phyloP scores from a whole-genome alignment of 257 asterid genomes.

The Capsicum baccatum region DNA sequence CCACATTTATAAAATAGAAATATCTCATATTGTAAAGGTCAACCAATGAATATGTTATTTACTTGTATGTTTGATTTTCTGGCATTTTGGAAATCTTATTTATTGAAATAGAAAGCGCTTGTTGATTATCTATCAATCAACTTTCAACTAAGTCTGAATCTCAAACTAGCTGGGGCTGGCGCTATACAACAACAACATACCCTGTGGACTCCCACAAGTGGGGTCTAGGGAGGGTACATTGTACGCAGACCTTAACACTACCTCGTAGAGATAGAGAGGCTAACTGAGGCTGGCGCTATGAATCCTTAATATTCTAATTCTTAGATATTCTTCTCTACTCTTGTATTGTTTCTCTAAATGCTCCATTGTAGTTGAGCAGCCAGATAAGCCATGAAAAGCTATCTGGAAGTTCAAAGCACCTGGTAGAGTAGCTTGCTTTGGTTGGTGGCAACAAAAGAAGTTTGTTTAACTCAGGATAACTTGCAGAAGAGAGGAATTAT shows the following conservation, averaged over 20 bases:
- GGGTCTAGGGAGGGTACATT: too few species aligned
- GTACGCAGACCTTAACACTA: too few species aligned
- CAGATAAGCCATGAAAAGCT: background rate
- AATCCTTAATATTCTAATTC: background rate
- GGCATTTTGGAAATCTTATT: background rate
- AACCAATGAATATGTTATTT: background rate
- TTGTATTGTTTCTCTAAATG: background rate
- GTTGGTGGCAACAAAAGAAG: background rate
- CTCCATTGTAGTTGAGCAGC: background rate
- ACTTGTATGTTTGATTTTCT: background rate
- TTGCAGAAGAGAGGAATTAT: background rate
- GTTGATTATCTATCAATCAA: constrained; percentile 1
- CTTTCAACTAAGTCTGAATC: background rate
- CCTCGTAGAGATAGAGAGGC: background rate
- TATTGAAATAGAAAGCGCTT: background rate
- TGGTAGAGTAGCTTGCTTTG: background rate
- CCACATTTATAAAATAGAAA: too few species aligned
- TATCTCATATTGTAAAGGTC: background rate
- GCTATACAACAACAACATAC: too few species aligned
- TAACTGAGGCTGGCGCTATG: background rate
- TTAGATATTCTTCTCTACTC: background rate
- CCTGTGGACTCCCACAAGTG: too few species aligned
- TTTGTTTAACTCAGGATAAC: background rate
- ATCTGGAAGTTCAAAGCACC: background rate
- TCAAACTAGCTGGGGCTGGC: background rate